These are phyloP conservation scores for Salinomyces thailandicus DNA, from an alignment of 2,329 filamentous ascomycete genomes.

Conservation along the genomic window DNA sequence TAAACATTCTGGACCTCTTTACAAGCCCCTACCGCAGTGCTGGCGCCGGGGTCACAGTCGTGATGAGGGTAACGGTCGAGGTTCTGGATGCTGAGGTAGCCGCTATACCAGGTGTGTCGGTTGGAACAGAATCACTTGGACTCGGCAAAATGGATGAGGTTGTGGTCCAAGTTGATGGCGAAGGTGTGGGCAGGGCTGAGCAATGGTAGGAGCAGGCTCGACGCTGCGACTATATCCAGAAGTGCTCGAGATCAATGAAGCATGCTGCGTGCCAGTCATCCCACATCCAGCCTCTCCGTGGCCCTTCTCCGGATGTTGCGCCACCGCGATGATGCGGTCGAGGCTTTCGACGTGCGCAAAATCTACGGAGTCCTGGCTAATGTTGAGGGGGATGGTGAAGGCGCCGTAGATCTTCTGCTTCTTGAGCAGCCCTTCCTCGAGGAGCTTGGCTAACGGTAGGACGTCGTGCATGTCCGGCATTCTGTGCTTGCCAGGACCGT, in stretches of 20 bases:
- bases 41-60: neutral
- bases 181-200: too few relatives aligned
- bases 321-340: neutral
- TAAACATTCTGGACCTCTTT: too few relatives aligned
- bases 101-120: neutral
- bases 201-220: too few relatives aligned
- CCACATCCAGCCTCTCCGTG: too few relatives aligned
- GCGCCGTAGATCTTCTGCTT: neutral
- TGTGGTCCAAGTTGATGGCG: too few relatives aligned
- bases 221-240: too few relatives aligned
- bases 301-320: too few relatives aligned
- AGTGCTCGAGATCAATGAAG: too few relatives aligned
- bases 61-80: neutral
- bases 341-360: neutral
- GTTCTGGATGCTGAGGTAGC: neutral
- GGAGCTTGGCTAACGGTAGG: neutral
- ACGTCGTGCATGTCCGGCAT: neutral
- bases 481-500: neutral
- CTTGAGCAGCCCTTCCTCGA: neutral
- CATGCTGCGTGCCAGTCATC: too few relatives aligned
- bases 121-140: neutral
- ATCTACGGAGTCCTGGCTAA: neutral
- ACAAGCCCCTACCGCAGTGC: too few relatives aligned
- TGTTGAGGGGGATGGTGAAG: neutral
- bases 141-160: too few relatives aligned